Evolutionary conservation across 805 yeast species (phyloP).

Genomic region (Komagataella pastoris): DNA sequence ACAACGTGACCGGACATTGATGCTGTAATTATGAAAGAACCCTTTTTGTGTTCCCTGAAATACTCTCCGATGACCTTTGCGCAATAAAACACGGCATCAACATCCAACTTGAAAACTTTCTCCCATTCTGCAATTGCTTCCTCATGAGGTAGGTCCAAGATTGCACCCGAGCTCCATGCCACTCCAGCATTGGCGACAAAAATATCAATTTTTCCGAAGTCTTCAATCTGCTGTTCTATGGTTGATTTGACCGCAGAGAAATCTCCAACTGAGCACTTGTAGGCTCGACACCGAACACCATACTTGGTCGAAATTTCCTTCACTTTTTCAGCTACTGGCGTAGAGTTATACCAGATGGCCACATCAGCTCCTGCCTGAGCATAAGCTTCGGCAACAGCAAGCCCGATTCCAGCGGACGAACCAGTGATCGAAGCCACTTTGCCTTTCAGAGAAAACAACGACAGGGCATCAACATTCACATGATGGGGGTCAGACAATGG

Average conservation of each 20-base stretch:
- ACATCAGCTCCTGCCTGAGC: constrained; percentile 85
- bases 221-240: constrained; percentile 37
- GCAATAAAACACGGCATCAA: constrained; percentile 71
- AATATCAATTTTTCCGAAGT: constrained; percentile 71
- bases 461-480: constrained; percentile 4
- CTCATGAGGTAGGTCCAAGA: constrained; percentile 23
- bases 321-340: constrained; percentile 54
- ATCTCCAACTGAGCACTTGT: constrained; percentile 45
- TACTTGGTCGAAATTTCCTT: constrained; percentile 38
- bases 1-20: constrained; percentile 85
- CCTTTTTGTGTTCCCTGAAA: constrained; percentile 61
- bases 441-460: constrained; percentile 63
- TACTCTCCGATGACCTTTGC: constrained; percentile 62
- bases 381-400: constrained; percentile 67
- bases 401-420: constrained; percentile 76
- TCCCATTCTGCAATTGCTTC: constrained; percentile 51
- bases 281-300: constrained; percentile 49
- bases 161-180: constrained; percentile 61
- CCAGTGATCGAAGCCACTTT: constrained; percentile 81
- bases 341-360: constrained; percentile 53
- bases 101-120: constrained; percentile 59
- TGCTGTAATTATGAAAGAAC: constrained; percentile 75
- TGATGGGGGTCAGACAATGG: background rate
- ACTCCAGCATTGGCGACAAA: constrained; percentile 89
- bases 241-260: constrained; percentile 33